phyloP scores from a whole-genome alignment of 2,329 filamentous ascomycete genomes.

The Botrytis paeoniae region DNA sequence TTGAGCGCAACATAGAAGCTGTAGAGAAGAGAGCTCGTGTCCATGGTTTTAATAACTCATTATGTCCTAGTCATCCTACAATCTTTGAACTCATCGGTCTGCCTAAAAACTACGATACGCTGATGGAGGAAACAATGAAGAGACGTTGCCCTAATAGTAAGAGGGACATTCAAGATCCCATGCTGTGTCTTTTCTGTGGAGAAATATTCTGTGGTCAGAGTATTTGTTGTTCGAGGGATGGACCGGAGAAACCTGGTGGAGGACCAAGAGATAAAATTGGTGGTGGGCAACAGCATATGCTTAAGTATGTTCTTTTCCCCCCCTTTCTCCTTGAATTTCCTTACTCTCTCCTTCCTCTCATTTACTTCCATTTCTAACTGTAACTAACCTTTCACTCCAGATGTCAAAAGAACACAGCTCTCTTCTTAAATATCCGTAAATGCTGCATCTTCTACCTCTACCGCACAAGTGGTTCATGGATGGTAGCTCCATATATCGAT shows the following conservation, averaged over 20 bases:
- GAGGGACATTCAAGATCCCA: constrained; percentile 86
- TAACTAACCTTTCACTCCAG: constrained; percentile 45
- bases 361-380: constrained; percentile 5
- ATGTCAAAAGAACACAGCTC: constrained; percentile 84
- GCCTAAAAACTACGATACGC: constrained; percentile 84
- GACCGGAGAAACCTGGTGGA: constrained; percentile 38
- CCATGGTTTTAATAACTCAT: neutral
- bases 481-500: constrained; percentile 88
- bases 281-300: constrained; percentile 87
- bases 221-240: constrained; percentile 76
- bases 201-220: constrained; percentile 96
- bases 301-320: constrained; percentile 43
- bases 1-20: neutral
- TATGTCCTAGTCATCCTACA: constrained; percentile 69
- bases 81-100: constrained; percentile 94
- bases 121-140: constrained; percentile 88
- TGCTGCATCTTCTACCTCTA: constrained; percentile 89
- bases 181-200: constrained; percentile 90
- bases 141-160: constrained; percentile 83
- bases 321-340: neutral
- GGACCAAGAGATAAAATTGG: constrained; percentile 55
- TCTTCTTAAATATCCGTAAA: constrained; percentile 96
- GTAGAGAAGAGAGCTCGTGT: neutral
- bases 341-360: neutral
- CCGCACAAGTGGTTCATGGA: constrained; percentile 76